Percentiles rank a stretch among this genome's conserved stretches.
Evolutionary conservation across 2,329 filamentous ascomycete genomes (phyloP).

Genomic region (Diaporthe ilicicola): DNA sequence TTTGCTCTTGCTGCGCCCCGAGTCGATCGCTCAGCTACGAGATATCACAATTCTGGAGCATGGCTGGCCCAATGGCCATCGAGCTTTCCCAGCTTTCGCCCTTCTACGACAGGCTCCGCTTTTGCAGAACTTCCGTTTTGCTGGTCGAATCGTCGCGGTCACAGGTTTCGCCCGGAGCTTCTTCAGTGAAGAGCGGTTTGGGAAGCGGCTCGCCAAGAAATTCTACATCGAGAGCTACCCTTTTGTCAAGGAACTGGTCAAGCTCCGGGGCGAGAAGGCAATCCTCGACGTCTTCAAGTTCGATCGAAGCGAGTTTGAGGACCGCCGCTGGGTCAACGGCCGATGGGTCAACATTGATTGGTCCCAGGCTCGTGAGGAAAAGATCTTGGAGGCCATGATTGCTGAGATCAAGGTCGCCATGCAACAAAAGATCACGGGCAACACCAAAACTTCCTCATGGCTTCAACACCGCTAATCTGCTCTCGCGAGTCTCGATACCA

Average conservation of each 20-base stretch:
- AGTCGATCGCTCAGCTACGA: not conserved
- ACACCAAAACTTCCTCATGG: too few species aligned
- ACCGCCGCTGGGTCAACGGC: not conserved
- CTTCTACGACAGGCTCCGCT: not conserved
- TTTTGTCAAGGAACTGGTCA: not conserved
- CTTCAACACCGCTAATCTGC: not conserved
- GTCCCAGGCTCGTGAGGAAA: not conserved
- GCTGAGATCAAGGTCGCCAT: not conserved
- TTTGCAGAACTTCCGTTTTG: conserved; percentile 1
- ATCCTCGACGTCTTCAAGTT: not conserved
- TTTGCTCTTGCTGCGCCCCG: not conserved
- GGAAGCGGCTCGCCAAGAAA: not conserved
- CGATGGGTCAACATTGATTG: not conserved
- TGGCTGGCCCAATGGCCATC: not conserved
- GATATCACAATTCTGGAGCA: not conserved
- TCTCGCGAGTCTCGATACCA: too few species aligned
- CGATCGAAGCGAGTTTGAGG: not conserved
- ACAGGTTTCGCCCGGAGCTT: not conserved
- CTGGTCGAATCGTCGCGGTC: not conserved
- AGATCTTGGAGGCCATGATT: not conserved
- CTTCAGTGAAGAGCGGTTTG: not conserved
- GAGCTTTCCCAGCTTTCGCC: not conserved
- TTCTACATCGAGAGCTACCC: conserved; percentile 5
- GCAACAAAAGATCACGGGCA: not conserved
- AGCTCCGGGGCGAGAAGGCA: not conserved